These are phyloP conservation scores for Emericellopsis cladophorae DNA, from an alignment of 2,329 filamentous ascomycete genomes.

Conservation along the genomic window DNA sequence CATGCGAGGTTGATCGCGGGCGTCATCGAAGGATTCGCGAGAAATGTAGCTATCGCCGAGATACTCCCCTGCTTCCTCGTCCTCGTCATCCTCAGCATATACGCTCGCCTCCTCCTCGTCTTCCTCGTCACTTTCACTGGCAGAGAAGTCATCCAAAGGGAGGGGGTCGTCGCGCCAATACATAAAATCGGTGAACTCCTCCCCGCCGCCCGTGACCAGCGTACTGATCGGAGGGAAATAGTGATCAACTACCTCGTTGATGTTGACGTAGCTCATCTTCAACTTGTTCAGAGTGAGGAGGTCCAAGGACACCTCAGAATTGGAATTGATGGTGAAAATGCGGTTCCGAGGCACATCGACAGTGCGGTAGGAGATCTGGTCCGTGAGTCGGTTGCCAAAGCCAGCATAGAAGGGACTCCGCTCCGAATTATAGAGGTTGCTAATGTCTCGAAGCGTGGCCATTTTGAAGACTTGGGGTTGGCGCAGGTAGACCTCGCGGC, in stretches of 20 bases:
- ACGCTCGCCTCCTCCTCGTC: slow-evolving; percentile 29
- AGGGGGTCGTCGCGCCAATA: slow-evolving; percentile 86
- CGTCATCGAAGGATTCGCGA: slow-evolving; percentile 32
- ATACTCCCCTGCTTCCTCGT: slow-evolving; percentile 25
- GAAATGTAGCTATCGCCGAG: slow-evolving; percentile 45
- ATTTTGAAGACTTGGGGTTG: slow-evolving; percentile 99
- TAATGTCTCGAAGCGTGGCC: slow-evolving; percentile 91
- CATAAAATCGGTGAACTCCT: slow-evolving; percentile 92
- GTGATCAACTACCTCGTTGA: slow-evolving; percentile 94
- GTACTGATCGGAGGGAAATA: slow-evolving; percentile 91
- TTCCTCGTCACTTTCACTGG: slow-evolving; percentile 53
- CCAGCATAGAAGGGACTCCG: slow-evolving; percentile 88
- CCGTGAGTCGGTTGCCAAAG: slow-evolving; percentile 91
- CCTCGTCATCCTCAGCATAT: slow-evolving; percentile 29
- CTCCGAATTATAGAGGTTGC: slow-evolving; percentile 68
- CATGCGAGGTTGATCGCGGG: slow-evolving; percentile 12
- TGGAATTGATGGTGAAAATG: slow-evolving; percentile 98
- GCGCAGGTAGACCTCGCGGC: slow-evolving; percentile 84
- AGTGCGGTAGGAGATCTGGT: slow-evolving; percentile 88
- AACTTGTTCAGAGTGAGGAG: slow-evolving; percentile 85
- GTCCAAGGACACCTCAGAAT: slow-evolving; percentile 88
- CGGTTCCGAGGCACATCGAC: slow-evolving; percentile 89
- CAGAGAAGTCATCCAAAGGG: slow-evolving; percentile 79
- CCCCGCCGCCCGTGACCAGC: slow-evolving; percentile 77
- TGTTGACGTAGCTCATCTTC: slow-evolving; percentile 92